These are phyloP conservation scores for Trichoderma erinaceum DNA, from an alignment of 495 filamentous ascomycete genomes.

Conservation along the genomic window DNA sequence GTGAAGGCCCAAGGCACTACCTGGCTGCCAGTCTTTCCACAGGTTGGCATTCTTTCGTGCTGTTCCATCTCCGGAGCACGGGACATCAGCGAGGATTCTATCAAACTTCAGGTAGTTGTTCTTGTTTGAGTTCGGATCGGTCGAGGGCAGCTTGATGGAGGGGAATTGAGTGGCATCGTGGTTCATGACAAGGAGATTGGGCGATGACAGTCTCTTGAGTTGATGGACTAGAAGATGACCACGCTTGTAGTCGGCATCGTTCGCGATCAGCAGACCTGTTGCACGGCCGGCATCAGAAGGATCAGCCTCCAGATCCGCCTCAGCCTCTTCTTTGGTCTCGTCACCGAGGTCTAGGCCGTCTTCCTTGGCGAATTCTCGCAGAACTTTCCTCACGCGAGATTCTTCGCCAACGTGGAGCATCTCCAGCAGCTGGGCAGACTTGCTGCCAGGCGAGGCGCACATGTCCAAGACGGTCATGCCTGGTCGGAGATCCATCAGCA, in stretches of 20 bases:
- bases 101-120: constrained; percentile 85
- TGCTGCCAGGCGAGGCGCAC: constrained; percentile 94
- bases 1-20: constrained; percentile 77
- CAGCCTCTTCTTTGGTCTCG: constrained; percentile 39
- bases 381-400: constrained; percentile 59
- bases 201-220: constrained; percentile 91
- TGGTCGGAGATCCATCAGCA: constrained; percentile 82
- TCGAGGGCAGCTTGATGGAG: constrained; percentile 66
- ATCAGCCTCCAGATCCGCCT: constrained; percentile 48
- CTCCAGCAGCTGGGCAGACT: constrained; percentile 91
- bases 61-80: constrained; percentile 94
- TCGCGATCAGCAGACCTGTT: constrained; percentile 87
- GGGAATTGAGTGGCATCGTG: constrained; percentile 97
- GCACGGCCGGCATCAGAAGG: constrained; percentile 73
- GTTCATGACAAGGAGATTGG: constrained; percentile 94
- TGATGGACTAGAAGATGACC: constrained; percentile 96
- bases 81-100: constrained; percentile 91
- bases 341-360: constrained; percentile 46
- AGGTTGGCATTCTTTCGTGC: constrained; percentile 82
- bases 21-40: constrained; percentile 90
- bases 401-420: constrained; percentile 91
- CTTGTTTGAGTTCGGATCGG: constrained; percentile 44
- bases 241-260: constrained; percentile 91
- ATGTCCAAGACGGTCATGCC: constrained; percentile 91
- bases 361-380: constrained; percentile 47